A percentile compares a stretch with the other conserved stretches of the same genome.
Conservation (phyloP, 2,329 filamentous ascomycete genomes). For the Fusarium sp. region DNA sequence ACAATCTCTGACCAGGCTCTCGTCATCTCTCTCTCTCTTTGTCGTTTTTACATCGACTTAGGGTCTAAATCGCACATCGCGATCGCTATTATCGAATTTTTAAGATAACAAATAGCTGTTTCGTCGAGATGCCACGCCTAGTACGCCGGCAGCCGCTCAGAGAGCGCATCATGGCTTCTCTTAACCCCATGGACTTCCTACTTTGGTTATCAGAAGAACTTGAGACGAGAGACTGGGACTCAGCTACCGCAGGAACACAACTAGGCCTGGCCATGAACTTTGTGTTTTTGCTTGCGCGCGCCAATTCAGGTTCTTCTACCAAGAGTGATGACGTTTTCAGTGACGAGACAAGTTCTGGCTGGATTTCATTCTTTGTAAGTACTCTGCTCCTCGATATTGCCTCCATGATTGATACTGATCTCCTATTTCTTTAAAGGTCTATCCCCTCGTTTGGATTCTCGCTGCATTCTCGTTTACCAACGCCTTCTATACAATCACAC, state of each 20-base stretch:
- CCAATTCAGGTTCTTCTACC: conserved; percentile 72
- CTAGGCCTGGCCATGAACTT: conserved; percentile 83
- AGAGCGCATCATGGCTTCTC: conserved; percentile 81
- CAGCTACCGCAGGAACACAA: conserved; percentile 79
- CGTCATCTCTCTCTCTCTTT: conserved; percentile 10
- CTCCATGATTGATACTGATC: conserved; percentile 17
- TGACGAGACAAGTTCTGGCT: conserved; percentile 72
- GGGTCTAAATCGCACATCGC: not conserved
- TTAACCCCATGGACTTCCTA: conserved; percentile 90
- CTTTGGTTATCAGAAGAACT: conserved; percentile 94
- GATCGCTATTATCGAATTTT: conserved; percentile 3
- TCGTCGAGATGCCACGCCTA: conserved; percentile 73
- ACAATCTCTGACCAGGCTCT: conserved; percentile 36
- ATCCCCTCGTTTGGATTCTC: conserved; percentile 77
- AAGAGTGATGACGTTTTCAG: conserved; percentile 84
- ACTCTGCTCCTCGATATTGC: not conserved
- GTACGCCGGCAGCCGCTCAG: conserved; percentile 82
- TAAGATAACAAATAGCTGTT: not conserved
- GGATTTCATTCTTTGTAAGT: conserved; percentile 69
- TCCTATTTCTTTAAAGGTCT: conserved; percentile 60
- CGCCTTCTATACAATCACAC: conserved; percentile 82
- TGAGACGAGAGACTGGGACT: conserved; percentile 91
- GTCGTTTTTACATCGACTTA: not conserved
- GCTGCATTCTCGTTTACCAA: conserved; percentile 76
- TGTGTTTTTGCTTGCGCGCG: conserved; percentile 82